Evolutionary conservation across 2,329 filamentous ascomycete genomes (phyloP).

Genomic region (Pestalotiopsis fici): DNA sequence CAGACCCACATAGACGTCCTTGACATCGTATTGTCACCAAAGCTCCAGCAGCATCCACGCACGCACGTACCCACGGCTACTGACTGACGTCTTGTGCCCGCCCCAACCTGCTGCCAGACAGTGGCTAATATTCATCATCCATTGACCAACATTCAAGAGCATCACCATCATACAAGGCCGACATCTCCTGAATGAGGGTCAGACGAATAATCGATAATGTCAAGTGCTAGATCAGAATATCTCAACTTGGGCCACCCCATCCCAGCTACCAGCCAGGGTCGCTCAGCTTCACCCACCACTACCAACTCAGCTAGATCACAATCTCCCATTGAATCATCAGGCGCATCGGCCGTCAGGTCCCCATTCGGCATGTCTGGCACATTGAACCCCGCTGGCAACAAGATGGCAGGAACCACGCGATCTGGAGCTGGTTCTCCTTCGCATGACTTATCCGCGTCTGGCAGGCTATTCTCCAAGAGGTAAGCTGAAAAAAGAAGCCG

Average conservation of each 20-base stretch:
- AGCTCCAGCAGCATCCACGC: slow-evolving; percentile 3
- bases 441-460: slow-evolving; percentile 75
- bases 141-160: neutral
- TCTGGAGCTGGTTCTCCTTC: slow-evolving; percentile 95
- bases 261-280: slow-evolving; percentile 69
- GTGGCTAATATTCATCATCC: slow-evolving; percentile 15
- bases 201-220: slow-evolving; percentile 86
- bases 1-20: slow-evolving; percentile 6
- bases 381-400: slow-evolving; percentile 59
- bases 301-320: slow-evolving; percentile 50
- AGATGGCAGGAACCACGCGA: slow-evolving; percentile 64
- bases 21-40: slow-evolving; percentile 4
- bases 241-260: slow-evolving; percentile 84
- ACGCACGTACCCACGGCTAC: neutral
- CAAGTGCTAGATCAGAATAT: slow-evolving; percentile 82
- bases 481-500: slow-evolving; percentile 38
- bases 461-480: slow-evolving; percentile 88
- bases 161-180: slow-evolving; percentile 12
- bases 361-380: slow-evolving; percentile 70
- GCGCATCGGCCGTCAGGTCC: slow-evolving; percentile 60
- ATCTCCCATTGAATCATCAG: slow-evolving; percentile 74
- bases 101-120: neutral
- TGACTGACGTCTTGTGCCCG: neutral
- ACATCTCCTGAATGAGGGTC: slow-evolving; percentile 45
- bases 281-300: slow-evolving; percentile 78